Conservation (phyloP, 305 asterid genomes). For the Plantago lanceolata region DNA sequence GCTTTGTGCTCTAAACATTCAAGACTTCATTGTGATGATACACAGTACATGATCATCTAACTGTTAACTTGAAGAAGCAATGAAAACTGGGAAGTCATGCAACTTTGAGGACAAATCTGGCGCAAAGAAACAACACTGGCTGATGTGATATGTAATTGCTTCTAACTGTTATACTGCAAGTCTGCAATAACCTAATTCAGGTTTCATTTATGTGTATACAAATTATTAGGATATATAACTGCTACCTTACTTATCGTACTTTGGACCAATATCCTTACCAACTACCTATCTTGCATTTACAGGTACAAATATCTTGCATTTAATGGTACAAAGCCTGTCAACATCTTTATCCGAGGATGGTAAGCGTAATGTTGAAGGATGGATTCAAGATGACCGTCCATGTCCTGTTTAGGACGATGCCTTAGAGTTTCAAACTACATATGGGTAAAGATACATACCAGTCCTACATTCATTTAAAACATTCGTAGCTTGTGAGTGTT, state of each 20-base stretch:
- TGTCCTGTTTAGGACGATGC: too few species aligned
- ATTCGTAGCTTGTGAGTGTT: too few species aligned
- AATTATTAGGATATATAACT: not conserved
- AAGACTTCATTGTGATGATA: constrained; percentile 46
- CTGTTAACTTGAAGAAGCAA: constrained; percentile 74
- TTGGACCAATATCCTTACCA: constrained; percentile 9
- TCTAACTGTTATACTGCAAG: not conserved
- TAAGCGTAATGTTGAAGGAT: too few species aligned
- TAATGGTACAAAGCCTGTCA: too few species aligned
- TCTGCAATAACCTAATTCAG: not conserved
- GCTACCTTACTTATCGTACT: not conserved
- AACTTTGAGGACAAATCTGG: constrained; percentile 31
- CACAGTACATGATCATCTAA: too few species aligned
- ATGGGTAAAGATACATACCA: too few species aligned
- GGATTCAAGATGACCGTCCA: too few species aligned
- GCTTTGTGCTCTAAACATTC: constrained; percentile 96
- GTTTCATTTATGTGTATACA: not conserved
- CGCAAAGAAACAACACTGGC: constrained; percentile 32
- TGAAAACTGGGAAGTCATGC: constrained; percentile 38
- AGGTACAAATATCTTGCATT: constrained; percentile 45
- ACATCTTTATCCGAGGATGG: constrained; percentile 36
- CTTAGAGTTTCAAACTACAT: too few species aligned
- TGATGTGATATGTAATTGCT: constrained; percentile 8
- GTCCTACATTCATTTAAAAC: too few species aligned
- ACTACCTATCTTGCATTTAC: constrained; percentile 13